Evolutionary conservation across 1,284 basidiomycete genomes (phyloP).

Genomic region (Xerocomus amazonicus): DNA sequence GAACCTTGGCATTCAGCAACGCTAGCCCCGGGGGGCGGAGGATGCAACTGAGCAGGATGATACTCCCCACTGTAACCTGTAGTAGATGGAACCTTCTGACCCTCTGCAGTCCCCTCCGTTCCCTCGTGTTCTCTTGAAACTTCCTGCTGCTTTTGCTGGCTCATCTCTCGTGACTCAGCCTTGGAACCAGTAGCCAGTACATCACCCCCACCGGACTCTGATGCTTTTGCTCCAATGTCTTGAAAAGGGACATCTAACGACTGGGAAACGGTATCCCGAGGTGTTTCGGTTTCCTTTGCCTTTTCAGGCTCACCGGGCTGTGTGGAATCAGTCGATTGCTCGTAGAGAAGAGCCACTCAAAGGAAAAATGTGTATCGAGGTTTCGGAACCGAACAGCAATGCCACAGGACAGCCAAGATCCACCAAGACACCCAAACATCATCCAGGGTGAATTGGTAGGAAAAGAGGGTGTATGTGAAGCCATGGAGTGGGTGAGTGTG

Average conservation of each 20-base stretch:
- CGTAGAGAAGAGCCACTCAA: background rate
- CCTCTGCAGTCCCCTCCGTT: conserved; percentile 3
- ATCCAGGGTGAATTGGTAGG: too few species aligned
- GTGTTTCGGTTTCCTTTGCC: background rate
- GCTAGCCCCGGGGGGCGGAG: conserved; percentile 22
- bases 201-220: background rate
- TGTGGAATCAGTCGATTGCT: conserved; percentile 10
- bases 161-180: background rate
- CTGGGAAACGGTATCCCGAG: conserved; percentile 2
- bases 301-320: conserved; percentile 4
- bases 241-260: background rate
- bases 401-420: too few species aligned
- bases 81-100: background rate
- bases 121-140: background rate
- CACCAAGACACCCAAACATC: too few species aligned
- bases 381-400: too few species aligned
- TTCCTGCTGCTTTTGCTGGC: background rate
- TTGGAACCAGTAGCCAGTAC: background rate
- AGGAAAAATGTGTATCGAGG: background rate
- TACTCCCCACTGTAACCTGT: conserved; percentile 19
- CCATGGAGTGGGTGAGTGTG: too few species aligned
- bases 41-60: conserved; percentile 30
- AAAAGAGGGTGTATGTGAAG: too few species aligned
- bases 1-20: conserved; percentile 13
- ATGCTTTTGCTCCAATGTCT: background rate